These are phyloP conservation scores for Kurtzmaniella quercitrusa DNA, from an alignment of 1,139 yeast genomes.

Conservation along the genomic window DNA sequence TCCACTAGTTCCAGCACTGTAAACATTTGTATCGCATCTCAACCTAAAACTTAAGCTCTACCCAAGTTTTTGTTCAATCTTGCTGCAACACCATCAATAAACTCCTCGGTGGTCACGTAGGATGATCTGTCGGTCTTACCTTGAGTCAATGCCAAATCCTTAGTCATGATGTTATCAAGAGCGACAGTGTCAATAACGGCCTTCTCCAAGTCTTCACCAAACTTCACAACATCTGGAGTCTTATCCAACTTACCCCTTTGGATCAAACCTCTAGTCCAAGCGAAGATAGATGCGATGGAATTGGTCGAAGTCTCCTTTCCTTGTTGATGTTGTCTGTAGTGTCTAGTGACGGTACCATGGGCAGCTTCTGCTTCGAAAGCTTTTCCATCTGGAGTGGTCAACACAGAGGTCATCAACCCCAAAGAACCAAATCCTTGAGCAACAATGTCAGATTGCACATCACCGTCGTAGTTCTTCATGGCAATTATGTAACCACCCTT, in stretches of 20 bases:
- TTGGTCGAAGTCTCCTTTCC: constrained; percentile 86
- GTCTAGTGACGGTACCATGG: constrained; percentile 31
- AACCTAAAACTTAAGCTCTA: neutral
- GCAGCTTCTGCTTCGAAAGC: constrained; percentile 70
- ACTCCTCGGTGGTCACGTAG: constrained; percentile 88
- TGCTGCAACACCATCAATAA: constrained; percentile 69
- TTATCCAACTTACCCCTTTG: constrained; percentile 88
- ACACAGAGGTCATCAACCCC: constrained; percentile 93
- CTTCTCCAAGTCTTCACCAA: constrained; percentile 73
- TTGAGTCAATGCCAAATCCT: constrained; percentile 85
- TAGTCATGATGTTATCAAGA: constrained; percentile 86
- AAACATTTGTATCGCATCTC: neutral
- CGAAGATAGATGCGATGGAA: constrained; percentile 96
- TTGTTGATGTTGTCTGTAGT: constrained; percentile 29
- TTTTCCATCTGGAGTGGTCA: constrained; percentile 92
- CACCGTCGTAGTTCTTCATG: constrained; percentile 96
- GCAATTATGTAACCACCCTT: constrained; percentile 94
- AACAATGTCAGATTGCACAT: constrained; percentile 92
- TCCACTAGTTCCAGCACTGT: neutral
- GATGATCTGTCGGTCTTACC: constrained; percentile 78
- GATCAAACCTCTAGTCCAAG: constrained; percentile 90
- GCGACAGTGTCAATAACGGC: constrained; percentile 86
- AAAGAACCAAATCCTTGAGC: constrained; percentile 97
- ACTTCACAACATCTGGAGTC: constrained; percentile 78
- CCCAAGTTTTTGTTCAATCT: constrained; percentile 32